phyloP scores from a whole-genome alignment of 371 early-diverging fungal genomes.

The Cokeromyces recurvatus region DNA sequence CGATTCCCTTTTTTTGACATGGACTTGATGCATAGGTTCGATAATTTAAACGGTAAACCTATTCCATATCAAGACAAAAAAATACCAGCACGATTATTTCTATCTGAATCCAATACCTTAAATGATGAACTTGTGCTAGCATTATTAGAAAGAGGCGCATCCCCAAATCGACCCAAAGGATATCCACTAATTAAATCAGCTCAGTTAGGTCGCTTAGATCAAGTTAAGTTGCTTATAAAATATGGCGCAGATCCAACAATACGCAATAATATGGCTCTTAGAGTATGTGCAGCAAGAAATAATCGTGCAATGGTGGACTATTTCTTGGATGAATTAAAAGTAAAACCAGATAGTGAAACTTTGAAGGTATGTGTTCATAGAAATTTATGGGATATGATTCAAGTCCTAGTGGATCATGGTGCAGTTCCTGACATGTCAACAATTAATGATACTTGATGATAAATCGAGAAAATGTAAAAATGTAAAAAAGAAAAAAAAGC shows the following conservation, averaged over 20 bases:
- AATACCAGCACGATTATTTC: conserved; percentile 34
- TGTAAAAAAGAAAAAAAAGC: too few species aligned
- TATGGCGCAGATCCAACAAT: conserved; percentile 43
- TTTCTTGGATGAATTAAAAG: conserved; percentile 38
- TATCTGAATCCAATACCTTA: conserved; percentile 5
- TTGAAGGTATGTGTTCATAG: conserved; percentile 37
- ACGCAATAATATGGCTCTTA: conserved; percentile 43
- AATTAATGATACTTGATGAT: conserved; percentile 12
- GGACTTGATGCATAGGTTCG: conserved; percentile 20
- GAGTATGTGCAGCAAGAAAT: conserved; percentile 37
- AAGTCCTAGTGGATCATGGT: conserved; percentile 46
- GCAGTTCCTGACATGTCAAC: conserved; percentile 49
- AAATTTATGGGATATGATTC: conserved; percentile 41
- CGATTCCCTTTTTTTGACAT: conserved; percentile 31
- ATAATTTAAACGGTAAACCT: conserved; percentile 5
- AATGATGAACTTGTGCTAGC: conserved; percentile 14
- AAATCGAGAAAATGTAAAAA: background rate
- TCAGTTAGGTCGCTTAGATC: conserved; percentile 34
- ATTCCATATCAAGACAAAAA: conserved; percentile 20
- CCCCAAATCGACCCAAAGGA: conserved; percentile 42
- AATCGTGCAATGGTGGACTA: conserved; percentile 38
- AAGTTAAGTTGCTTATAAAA: conserved; percentile 35
- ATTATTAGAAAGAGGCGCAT: conserved; percentile 37
- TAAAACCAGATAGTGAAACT: conserved; percentile 40
- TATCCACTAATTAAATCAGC: conserved; percentile 53